phyloP scores from a whole-genome alignment of 2,329 filamentous ascomycete genomes.

The Monosporascus ibericus region DNA sequence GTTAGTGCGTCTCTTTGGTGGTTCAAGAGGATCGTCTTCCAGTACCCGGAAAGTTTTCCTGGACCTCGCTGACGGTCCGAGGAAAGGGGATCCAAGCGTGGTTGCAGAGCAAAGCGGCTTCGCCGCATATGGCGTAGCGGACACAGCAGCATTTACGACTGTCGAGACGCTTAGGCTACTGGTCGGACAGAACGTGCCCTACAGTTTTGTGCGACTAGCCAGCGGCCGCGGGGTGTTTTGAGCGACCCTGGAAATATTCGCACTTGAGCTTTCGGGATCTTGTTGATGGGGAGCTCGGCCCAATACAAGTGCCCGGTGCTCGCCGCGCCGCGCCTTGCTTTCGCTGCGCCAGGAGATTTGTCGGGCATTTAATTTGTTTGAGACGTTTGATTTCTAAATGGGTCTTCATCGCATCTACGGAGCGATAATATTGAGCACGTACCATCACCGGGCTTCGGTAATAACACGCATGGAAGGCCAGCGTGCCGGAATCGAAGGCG shows the following conservation, averaged over 20 bases:
- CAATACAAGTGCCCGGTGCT: too few species aligned
- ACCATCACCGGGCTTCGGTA: neutral
- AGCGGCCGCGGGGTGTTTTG: constrained; percentile 45
- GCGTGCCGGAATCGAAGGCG: neutral
- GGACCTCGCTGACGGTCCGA: constrained; percentile 63
- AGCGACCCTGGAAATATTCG: constrained; percentile 9
- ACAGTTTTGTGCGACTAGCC: constrained; percentile 78
- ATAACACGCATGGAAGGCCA: neutral
- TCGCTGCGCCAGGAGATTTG: neutral
- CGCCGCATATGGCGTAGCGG: constrained; percentile 70
- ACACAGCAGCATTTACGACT: constrained; percentile 78
- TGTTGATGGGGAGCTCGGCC: too few species aligned
- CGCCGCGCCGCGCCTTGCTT: too few species aligned
- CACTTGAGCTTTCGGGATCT: neutral
- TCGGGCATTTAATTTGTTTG: neutral
- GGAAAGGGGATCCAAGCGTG: constrained; percentile 61
- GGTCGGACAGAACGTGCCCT: constrained; percentile 81
- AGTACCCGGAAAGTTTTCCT: constrained; percentile 66
- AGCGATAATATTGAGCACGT: neutral
- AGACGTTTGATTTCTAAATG: neutral
- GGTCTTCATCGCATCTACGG: neutral
- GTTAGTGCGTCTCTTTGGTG: constrained; percentile 65
- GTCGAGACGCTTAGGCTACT: constrained; percentile 73
- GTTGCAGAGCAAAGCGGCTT: constrained; percentile 72
- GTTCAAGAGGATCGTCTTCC: constrained; percentile 27